Evolutionary conservation across 352 stramenopile species (phyloP), one percentile per base, ranked within the genome.

Genomic region (Pilasporangium apinafurcum): DNA sequence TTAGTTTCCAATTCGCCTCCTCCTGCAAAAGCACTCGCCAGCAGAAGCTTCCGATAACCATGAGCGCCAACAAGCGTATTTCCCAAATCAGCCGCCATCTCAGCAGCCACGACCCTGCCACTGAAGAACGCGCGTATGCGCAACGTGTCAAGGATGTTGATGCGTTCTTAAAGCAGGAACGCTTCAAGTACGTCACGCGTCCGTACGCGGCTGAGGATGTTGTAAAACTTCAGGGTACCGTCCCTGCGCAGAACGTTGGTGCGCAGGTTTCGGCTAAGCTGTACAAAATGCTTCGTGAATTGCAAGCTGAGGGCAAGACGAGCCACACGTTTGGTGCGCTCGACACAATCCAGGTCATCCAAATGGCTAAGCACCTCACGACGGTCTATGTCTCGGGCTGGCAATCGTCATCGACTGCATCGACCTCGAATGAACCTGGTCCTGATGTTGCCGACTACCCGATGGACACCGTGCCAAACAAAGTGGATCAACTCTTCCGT

Each of bases 381-480:
- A 93, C 73, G 8, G 88, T 99, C 43, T 99, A 99, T 73, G 79
- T 99, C 20, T 97, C 79, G 54, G 96, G 96, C 55, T 99, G 96
- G 96, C 96, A 99, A 63, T 98, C 92, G 62, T 97, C 81, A 42
- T 95, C 81, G 26, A 97, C 88, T 37, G 87, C 88, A 34, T 96
- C 84, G 45, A 96, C 86, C 31, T 97, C 90, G 48, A 98, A 99
- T 69, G 95, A 99, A 62, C 95, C 82, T 4, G 82, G 82, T 32
- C 82, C 96, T 21, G 96, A 99, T 61, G 97, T 99, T 62, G 96
- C 96, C 5, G 95, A 98, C 76, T 99, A 99, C 83, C 95, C 96
- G 5, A 98, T 97, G 80, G 94, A 99, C 80, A 99, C 96, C 27
- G 95, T 98, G 33, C 95, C 94, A 12, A 97, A 97, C 67, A 98